Conservation (phyloP, 768 basidiomycete genomes). For the Amanita muscaria region DNA sequence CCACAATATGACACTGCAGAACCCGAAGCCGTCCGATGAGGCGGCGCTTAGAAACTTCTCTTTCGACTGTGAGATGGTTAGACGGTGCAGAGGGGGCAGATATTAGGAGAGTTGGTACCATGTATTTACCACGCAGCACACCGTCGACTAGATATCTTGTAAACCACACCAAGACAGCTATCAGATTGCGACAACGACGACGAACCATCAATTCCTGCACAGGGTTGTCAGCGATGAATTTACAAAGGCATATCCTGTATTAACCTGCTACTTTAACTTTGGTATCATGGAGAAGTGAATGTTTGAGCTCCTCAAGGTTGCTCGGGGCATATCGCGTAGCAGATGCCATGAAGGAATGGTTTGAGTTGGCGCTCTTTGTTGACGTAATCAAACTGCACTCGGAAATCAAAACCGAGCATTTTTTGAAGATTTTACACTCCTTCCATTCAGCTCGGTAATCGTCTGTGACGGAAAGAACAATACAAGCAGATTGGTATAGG, state of each 20-base stretch:
- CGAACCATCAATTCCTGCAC: constrained; percentile 57
- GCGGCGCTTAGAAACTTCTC: constrained; percentile 82
- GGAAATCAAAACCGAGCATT: too few species aligned
- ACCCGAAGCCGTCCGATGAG: constrained; percentile 79
- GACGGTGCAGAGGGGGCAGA: constrained; percentile 5
- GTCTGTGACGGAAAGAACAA: too few species aligned
- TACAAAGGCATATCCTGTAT: constrained; percentile 20
- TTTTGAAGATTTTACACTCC: too few species aligned
- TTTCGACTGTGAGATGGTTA: constrained; percentile 56
- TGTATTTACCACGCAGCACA: constrained; percentile 89
- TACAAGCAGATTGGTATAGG: too few species aligned
- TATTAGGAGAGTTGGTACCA: constrained; percentile 35
- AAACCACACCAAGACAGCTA: neutral
- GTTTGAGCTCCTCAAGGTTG: too few species aligned
- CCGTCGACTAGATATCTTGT: constrained; percentile 63
- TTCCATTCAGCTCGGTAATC: too few species aligned
- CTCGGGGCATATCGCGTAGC: too few species aligned
- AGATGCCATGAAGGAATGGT: too few species aligned
- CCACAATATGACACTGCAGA: constrained; percentile 89
- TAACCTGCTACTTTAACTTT: constrained; percentile 93
- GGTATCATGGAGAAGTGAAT: constrained; percentile 34
- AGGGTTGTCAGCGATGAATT: neutral
- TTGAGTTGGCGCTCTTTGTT: too few species aligned
- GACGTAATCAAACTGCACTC: too few species aligned
- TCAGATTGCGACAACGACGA: neutral